These are phyloP conservation scores for Ceratocystis alfenasii DNA, from an alignment of 2,329 filamentous ascomycete genomes.

Conservation along the genomic window DNA sequence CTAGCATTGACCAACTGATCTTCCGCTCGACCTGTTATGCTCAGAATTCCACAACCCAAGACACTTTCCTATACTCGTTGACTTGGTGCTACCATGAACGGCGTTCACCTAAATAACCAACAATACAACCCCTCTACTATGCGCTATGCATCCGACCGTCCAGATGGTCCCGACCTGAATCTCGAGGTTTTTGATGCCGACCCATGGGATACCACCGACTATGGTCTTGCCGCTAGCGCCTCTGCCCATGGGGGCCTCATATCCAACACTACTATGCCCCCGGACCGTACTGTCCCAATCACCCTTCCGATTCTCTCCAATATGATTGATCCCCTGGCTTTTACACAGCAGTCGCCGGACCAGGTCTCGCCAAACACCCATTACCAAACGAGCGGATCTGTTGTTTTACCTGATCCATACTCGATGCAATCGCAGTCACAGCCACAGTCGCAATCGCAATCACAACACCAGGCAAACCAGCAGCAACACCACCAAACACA, in stretches of 20 bases:
- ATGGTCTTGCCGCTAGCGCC: neutral
- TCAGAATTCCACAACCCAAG: constrained; percentile 12
- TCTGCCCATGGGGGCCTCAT: constrained; percentile 7
- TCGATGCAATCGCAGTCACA: constrained; percentile 6
- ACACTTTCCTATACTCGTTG: constrained; percentile 10
- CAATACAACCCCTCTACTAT: constrained; percentile 7
- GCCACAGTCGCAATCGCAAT: neutral
- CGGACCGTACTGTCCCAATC: constrained; percentile 7
- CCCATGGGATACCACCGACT: constrained; percentile 8
- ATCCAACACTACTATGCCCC: neutral
- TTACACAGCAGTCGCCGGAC: neutral
- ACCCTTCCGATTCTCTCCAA: constrained; percentile 14
- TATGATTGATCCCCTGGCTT: constrained; percentile 3
- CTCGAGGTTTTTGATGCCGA: constrained; percentile 10
- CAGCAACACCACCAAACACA: neutral
- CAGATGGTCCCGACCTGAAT: constrained; percentile 7
- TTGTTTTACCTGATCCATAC: constrained; percentile 11
- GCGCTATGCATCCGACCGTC: constrained; percentile 12
- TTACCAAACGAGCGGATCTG: constrained; percentile 5
- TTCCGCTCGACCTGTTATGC: constrained; percentile 8
- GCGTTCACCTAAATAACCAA: constrained; percentile 6
- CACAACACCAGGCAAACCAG: neutral
- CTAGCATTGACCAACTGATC: neutral
- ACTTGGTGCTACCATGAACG: neutral
- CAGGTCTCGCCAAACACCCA: constrained; percentile 10